These are phyloP conservation scores for Hymenoscyphus occultus DNA, from an alignment of 2,329 filamentous ascomycete genomes.

Conservation along the genomic window DNA sequence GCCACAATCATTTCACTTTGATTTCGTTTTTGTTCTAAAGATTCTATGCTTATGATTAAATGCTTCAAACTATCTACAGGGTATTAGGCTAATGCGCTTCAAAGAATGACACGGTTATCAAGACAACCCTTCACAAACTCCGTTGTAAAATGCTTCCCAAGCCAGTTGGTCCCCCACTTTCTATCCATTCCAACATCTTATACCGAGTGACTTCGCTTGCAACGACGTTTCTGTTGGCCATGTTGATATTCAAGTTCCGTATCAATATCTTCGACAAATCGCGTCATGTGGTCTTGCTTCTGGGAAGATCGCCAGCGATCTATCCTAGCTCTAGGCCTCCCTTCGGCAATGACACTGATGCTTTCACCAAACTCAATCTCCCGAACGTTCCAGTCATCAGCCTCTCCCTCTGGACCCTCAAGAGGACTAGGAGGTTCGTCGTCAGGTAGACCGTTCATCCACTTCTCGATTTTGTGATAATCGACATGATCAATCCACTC, in stretches of 20 bases:
- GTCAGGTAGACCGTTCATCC: conserved; percentile 18
- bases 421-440: neutral
- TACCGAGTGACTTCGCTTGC: neutral
- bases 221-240: neutral
- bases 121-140: neutral
- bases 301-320: conserved; percentile 16
- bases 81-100: neutral
- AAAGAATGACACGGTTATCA: neutral
- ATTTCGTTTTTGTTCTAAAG: no score
- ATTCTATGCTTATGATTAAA: no score
- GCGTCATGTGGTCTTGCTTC: neutral
- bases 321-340: conserved; percentile 15
- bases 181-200: neutral
- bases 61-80: no score
- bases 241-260: neutral
- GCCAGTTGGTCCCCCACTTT: neutral
- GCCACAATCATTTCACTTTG: no score
- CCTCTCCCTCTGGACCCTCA: neutral
- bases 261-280: neutral
- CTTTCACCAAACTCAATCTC: conserved; percentile 18
- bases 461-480: conserved; percentile 18
- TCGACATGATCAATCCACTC: conserved; percentile 17
- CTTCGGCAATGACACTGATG: conserved; percentile 18
- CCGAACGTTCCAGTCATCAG: conserved; percentile 17
- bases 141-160: neutral